phyloP scores from a whole-genome alignment of 805 yeast species.

The Pichia paraexigua region DNA sequence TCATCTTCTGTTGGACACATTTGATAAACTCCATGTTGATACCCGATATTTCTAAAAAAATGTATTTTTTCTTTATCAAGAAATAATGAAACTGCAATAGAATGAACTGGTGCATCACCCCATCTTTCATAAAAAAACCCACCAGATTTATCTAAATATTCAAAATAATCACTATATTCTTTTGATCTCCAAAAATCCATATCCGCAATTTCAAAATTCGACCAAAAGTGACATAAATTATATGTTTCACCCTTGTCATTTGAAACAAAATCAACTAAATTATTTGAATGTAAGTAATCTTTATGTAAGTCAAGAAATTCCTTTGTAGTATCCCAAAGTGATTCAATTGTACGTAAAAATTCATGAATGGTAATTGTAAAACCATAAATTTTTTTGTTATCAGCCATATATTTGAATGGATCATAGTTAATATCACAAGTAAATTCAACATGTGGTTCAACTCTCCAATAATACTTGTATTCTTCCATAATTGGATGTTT shows the following conservation, averaged over 20 bases:
- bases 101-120: constrained; percentile 94
- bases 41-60: constrained; percentile 70
- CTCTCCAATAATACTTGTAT: constrained; percentile 71
- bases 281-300: constrained; percentile 34
- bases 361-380: constrained; percentile 63
- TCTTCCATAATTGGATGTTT: constrained; percentile 47
- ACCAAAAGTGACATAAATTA: constrained; percentile 78
- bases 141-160: constrained; percentile 55
- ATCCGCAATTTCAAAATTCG: constrained; percentile 70
- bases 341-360: constrained; percentile 47
- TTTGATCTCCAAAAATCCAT: constrained; percentile 57
- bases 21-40: constrained; percentile 47
- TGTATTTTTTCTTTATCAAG: constrained; percentile 51
- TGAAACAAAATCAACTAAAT: constrained; percentile 55
- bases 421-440: constrained; percentile 58
- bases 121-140: constrained; percentile 84
- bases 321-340: constrained; percentile 49
- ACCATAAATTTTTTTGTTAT: constrained; percentile 51
- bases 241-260: constrained; percentile 56
- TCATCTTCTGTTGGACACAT: constrained; percentile 35
- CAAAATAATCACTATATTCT: constrained; percentile 51
- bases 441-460: constrained; percentile 60
- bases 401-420: constrained; percentile 51
- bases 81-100: constrained; percentile 62
- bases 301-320: constrained; percentile 39